Percentiles rank a stretch among this genome's conserved stretches.
phyloP scores from a whole-genome alignment of 75 land plant genomes.

The Larix kaempferi region DNA sequence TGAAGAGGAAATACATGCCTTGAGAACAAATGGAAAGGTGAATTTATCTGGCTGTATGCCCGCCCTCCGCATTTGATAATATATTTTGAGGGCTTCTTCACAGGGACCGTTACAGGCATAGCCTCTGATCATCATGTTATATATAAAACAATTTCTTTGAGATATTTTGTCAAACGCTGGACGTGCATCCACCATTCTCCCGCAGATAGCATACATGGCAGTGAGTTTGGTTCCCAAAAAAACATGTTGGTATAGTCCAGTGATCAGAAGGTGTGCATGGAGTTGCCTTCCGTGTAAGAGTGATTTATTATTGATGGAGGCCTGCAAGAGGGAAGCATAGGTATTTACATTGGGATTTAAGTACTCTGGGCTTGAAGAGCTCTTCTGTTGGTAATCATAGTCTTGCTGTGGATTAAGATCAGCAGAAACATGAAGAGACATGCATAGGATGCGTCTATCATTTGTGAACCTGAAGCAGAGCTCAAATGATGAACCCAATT shows the following conservation, averaged over 20 bases:
- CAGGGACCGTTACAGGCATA: background rate
- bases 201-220: conserved; percentile 18
- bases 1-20: conserved; percentile 2
- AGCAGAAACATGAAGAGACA: background rate
- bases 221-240: conserved; percentile 37
- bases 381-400: background rate
- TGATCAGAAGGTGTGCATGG: conserved; percentile 29
- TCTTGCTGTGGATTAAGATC: background rate
- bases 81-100: conserved; percentile 8
- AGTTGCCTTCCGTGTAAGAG: conserved; percentile 20
- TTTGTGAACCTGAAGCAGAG: background rate
- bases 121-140: conserved; percentile 14
- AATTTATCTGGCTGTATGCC: conserved; percentile 19
- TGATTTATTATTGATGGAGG: conserved; percentile 8
- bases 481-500: no score
- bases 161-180: conserved; percentile 1
- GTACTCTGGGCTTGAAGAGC: background rate
- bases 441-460: background rate
- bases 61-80: conserved; percentile 6
- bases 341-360: conserved; percentile 6
- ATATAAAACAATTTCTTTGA: conserved; percentile 6
- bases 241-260: conserved; percentile 15
- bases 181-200: conserved; percentile 18
- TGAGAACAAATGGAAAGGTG: conserved; percentile 15
- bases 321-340: conserved; percentile 28